Evolutionary conservation across 2,329 filamentous ascomycete species (phyloP).

Genomic region (Fusarium sp.): DNA sequence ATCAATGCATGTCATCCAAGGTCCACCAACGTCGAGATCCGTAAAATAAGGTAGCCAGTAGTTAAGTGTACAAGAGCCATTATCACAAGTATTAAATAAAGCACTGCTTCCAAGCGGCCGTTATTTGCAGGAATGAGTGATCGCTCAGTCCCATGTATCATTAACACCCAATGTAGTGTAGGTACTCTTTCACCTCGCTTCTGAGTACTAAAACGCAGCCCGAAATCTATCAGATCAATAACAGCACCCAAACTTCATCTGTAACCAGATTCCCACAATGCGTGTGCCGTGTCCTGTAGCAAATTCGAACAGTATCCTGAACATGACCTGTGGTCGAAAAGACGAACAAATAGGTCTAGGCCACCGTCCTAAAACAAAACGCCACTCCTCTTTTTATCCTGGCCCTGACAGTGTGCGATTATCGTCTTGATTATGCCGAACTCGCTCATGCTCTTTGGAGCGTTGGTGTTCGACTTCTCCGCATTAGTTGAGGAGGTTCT

Average conservation of each 20-base stretch:
- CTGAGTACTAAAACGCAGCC: constrained; percentile 25
- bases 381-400: constrained; percentile 39
- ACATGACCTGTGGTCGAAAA: constrained; percentile 11
- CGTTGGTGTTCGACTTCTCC: constrained; percentile 20
- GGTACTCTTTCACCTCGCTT: constrained; percentile 19
- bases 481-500: constrained; percentile 10
- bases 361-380: constrained; percentile 39
- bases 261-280: constrained; percentile 25
- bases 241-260: constrained; percentile 19
- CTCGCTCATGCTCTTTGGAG: constrained; percentile 33
- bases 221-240: constrained; percentile 38
- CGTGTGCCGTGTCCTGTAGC: constrained; percentile 21
- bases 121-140: constrained; percentile 29
- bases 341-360: constrained; percentile 7
- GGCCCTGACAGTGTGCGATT: constrained; percentile 22
- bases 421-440: constrained; percentile 29
- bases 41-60: not conserved
- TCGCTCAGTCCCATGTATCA: constrained; percentile 35
- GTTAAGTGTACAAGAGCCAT: not conserved
- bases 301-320: constrained; percentile 25
- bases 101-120: constrained; percentile 23
- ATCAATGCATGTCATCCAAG: not conserved
- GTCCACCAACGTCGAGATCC: not conserved
- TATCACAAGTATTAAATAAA: not conserved
- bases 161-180: constrained; percentile 28